phyloP scores from a whole-genome alignment of 805 yeast genomes.

The Yarrowia divulgata region DNA sequence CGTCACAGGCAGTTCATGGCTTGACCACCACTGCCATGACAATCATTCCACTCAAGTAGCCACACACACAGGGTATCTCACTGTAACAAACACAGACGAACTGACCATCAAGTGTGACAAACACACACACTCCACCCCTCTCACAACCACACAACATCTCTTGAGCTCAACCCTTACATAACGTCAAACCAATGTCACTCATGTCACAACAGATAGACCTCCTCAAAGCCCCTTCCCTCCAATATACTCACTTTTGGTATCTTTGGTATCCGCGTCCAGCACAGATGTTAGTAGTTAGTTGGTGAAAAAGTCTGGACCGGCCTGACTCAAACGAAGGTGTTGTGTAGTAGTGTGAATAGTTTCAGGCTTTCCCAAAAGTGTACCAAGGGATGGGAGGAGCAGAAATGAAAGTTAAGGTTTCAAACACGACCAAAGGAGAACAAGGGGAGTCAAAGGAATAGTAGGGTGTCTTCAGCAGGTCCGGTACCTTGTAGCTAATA shows the following conservation, averaged over 20 bases:
- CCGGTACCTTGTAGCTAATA: too few relatives aligned
- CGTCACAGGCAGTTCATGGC: too few relatives aligned
- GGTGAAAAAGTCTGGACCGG: constrained; percentile 26
- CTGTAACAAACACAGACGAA: too few relatives aligned
- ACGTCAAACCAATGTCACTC: not conserved
- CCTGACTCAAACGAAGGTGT: constrained; percentile 12
- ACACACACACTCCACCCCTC: not conserved
- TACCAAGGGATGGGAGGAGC: constrained; percentile 16
- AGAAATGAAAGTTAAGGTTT: constrained; percentile 12
- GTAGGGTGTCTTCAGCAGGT: not conserved
- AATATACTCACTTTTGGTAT: constrained; percentile 12
- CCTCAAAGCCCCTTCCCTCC: not conserved
- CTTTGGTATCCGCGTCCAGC: constrained; percentile 29
- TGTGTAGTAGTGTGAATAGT: not conserved
- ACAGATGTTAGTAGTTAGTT: constrained; percentile 12
- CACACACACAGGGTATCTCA: too few relatives aligned
- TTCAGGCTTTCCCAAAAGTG: too few relatives aligned
- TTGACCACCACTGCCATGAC: too few relatives aligned
- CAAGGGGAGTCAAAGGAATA: not conserved
- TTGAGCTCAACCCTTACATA: too few relatives aligned
- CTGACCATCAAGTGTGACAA: too few relatives aligned
- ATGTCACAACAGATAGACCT: not conserved
- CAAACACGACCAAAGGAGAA: not conserved
- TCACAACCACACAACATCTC: not conserved
- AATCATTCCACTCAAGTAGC: too few relatives aligned